Percentiles rank a stretch among this genome's conserved stretches.
Conservation (phyloP, 345 rosid genomes). For the Moringa oleifera region DNA sequence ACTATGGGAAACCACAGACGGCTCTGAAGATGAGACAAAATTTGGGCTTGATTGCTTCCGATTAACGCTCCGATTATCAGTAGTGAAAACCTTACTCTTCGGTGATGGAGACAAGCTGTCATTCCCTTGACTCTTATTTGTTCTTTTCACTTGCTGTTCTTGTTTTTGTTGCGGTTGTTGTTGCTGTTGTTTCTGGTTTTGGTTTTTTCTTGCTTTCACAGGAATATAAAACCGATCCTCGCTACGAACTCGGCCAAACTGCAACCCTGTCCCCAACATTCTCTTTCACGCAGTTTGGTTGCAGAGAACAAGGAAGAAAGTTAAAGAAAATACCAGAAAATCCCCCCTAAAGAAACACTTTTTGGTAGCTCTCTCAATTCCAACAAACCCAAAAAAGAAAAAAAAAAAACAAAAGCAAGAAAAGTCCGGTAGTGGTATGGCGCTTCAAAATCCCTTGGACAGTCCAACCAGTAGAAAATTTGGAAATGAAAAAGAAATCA, state of each 20-base stretch:
- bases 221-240: conserved; percentile 38
- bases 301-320: conserved; percentile 3
- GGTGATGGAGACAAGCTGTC: conserved; percentile 6
- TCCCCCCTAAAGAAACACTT: too few relatives aligned
- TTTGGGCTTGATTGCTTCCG: background rate
- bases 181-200: conserved; percentile 7
- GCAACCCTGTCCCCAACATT: conserved; percentile 36
- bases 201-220: conserved; percentile 35
- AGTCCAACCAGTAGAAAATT: background rate
- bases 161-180: conserved; percentile 23
- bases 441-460: background rate
- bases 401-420: background rate
- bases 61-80: conserved; percentile 1
- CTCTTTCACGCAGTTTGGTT: conserved; percentile 13
- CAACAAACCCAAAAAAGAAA: background rate
- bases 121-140: conserved; percentile 14
- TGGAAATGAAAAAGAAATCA: background rate
- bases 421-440: too few relatives aligned
- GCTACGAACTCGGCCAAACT: conserved; percentile 20
- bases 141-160: background rate
- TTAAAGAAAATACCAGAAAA: background rate
- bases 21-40: conserved; percentile 5
- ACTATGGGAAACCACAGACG: conserved; percentile 19
- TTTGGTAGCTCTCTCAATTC: too few relatives aligned
- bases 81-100: conserved; percentile 9